Evolutionary conservation across 768 basidiomycete species (phyloP), one percentile per base, ranked within the genome.

Genomic region (Panaeolus papilionaceus): DNA sequence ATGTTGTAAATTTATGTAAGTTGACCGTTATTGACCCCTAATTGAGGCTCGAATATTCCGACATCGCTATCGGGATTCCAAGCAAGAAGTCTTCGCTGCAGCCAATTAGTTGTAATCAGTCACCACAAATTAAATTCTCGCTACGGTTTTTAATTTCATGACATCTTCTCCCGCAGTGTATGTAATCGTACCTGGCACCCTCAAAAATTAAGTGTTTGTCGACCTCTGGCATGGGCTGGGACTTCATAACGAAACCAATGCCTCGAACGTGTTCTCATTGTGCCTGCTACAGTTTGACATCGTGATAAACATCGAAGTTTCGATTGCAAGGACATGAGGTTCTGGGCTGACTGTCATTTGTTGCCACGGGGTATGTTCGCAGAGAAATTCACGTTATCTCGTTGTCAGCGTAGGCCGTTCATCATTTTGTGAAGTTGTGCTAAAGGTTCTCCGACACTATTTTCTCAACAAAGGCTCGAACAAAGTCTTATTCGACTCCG

Each of bases 321-420:
- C 26, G 26, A 26, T 9, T 20, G 3, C 23, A 23, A 51, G 20
- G 47, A 51, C n/a, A 51, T 16, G 4, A 8, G 49, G 20, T 14
- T 51, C 49, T 26, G 26, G 8, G 54, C 26, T 58, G 10, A 33
- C 54, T 58, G 54, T 58, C 54, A 58, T 58, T 23, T 58, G 54
- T 58, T 58, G 54, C 54, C 54, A 58, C 54, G 54, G 54, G 11
- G 28, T 23, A 51, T 58, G 33, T 58, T 58, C 28, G 10, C 54
- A 58, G 54, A 58, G 28, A 20, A 58, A n/a, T 58, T 33, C 54
- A 58, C 54, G 54, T 58, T 58, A 58, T 58, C 23, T 51, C 47
- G 47, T 51, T 51, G 26, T 11, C 47, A 58, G 54, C 54, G 4
- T 58, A 7, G 33, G 11, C 28, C 28, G 54, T 58, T 58, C 54